Evolutionary conservation across 2,329 filamentous ascomycete species (phyloP).

Genomic region (Colletotrichum incanum): DNA sequence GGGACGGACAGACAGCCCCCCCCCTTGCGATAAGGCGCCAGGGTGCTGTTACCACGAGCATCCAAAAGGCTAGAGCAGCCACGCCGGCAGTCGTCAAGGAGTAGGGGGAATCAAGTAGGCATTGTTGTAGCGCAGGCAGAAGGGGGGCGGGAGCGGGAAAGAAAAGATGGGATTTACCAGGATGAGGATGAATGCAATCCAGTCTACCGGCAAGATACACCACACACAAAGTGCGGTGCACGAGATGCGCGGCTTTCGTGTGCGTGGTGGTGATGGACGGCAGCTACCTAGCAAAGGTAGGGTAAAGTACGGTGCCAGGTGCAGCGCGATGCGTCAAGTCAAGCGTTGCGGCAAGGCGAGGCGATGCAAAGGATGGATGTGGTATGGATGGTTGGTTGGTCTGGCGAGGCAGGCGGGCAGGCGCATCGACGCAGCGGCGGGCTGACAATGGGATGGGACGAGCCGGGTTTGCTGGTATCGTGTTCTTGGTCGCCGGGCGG

Average conservation of each 20-base stretch:
- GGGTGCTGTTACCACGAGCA: background rate
- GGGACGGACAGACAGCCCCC: background rate
- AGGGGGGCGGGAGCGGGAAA: constrained; percentile 4
- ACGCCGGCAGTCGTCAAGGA: background rate
- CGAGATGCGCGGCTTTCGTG: constrained; percentile 5
- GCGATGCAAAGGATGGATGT: background rate
- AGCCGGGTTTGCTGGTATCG: constrained; percentile 9
- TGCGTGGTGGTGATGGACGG: background rate
- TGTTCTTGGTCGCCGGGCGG: background rate
- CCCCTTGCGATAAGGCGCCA: background rate
- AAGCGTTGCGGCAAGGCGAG: background rate
- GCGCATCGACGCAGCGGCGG: constrained; percentile 7
- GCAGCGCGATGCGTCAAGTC: constrained; percentile 3
- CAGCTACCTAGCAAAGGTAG: background rate
- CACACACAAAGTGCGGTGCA: constrained; percentile 40
- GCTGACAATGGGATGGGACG: constrained; percentile 4
- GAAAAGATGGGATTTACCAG: constrained; percentile 32
- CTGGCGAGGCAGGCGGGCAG: background rate
- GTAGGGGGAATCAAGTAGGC: background rate
- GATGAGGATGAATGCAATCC: constrained; percentile 32
- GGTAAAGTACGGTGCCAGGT: constrained; percentile 6
- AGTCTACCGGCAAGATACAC: constrained; percentile 37
- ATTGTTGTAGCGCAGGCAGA: background rate
- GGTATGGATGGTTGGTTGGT: background rate
- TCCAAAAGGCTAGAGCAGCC: background rate